Base-by-base conservation (phyloP, 306 rosid species). In the Citrullus amarus region DNA sequence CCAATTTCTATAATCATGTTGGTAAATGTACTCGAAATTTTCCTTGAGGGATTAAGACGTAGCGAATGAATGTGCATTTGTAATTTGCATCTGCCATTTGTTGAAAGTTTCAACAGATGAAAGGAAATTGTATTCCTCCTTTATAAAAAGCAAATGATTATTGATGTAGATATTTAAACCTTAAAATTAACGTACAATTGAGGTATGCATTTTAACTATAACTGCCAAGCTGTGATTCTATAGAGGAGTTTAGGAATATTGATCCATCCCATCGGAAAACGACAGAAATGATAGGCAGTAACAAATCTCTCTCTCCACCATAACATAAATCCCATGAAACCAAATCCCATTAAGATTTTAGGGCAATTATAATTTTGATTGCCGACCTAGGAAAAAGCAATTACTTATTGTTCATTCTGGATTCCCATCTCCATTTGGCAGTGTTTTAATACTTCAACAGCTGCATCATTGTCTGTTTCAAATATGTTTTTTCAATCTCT, bases 231-330 rank as follows among this genome's bases (percentile, higher is more conserved):
- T 22, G 20, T 70, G 38, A 13, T 22, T 48, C 41, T 20, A 54
- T 6, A 20, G 22, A 39, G 30, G 16, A n/a, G 25, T 12, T 48
- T 30, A 34, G 34, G 65, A 76, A 55, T 57, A 20, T 57, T 36
- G 6, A 36, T 25, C 56, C 22, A 55, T 76, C 68, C 12, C 30
- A 13, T 76, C 55, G 54, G 79, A 39, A 58, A 22, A 2, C 28
- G 78, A 74, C 30, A 53, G 78, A 73, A 73, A 15, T 73, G 78
- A 73, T 73, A 62, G 60, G 48, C 78, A 74, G 16, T 53, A 15
- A 8, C 20, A 53, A 16, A 74, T 18, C 48, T 72, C 1, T 71
- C 46, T 74, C 78, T 74, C 78, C 78, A 74, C 78, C 78, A 53
- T 18, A 72, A 9, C 78, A 53, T 74, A 74, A 51, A 32, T 17